phyloP scores from a whole-genome alignment of 2,329 filamentous ascomycete genomes.

The Aureobasidium sp. region DNA sequence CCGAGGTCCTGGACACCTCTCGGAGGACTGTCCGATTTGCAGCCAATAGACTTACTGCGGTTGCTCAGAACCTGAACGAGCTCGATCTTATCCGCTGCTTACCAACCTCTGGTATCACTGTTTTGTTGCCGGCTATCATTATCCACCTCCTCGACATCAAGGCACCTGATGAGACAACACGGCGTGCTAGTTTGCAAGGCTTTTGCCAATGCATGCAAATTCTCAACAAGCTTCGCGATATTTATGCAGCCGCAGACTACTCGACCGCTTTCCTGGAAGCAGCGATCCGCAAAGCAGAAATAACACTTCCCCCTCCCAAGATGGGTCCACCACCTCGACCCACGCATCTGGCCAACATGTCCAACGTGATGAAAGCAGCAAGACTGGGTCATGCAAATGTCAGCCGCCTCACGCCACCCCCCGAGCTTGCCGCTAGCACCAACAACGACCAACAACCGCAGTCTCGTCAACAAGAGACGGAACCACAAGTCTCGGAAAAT shows the following conservation, averaged over 20 bases:
- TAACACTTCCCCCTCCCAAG: slow-evolving; percentile 51
- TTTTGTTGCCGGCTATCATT: slow-evolving; percentile 85
- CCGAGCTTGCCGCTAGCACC: slow-evolving; percentile 23
- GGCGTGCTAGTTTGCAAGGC: slow-evolving; percentile 66
- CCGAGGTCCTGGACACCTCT: slow-evolving; percentile 74
- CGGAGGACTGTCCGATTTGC: slow-evolving; percentile 76
- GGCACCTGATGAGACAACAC: slow-evolving; percentile 63
- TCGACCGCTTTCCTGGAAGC: slow-evolving; percentile 93
- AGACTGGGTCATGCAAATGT: background rate
- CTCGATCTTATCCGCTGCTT: slow-evolving; percentile 70
- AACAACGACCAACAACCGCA: slow-evolving; percentile 1
- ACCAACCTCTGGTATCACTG: slow-evolving; percentile 84
- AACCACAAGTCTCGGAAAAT: slow-evolving; percentile 33
- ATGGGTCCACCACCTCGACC: slow-evolving; percentile 7
- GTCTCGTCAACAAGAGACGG: slow-evolving; percentile 19
- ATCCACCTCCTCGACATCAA: slow-evolving; percentile 92
- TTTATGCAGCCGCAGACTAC: slow-evolving; percentile 91
- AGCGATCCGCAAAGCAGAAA: slow-evolving; percentile 78
- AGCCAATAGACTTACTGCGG: slow-evolving; percentile 76
- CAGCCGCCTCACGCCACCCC: slow-evolving; percentile 33
- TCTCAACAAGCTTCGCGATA: slow-evolving; percentile 77
- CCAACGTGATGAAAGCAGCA: slow-evolving; percentile 10
- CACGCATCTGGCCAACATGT: background rate
- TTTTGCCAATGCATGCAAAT: slow-evolving; percentile 92
- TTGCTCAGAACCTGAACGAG: slow-evolving; percentile 68